Evolutionary conservation across 2,329 filamentous ascomycete genomes (phyloP), one percentile per base, ranked within the genome.

Genomic region (Alternaria brassicae): DNA sequence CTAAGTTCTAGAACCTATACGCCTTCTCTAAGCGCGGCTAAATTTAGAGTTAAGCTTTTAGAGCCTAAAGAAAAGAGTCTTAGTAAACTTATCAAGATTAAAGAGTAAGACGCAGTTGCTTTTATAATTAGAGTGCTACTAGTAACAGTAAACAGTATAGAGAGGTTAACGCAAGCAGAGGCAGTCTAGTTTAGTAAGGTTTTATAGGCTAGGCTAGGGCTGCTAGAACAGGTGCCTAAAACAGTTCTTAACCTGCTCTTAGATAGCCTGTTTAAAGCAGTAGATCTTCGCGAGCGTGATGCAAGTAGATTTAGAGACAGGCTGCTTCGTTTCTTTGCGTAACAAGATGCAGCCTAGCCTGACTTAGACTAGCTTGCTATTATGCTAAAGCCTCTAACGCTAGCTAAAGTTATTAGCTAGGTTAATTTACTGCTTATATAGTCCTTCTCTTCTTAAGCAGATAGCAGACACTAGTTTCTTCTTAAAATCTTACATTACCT

Each of bases 81-180:
- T 40, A 57, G 44, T 23, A 62, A 53, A 13, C 49, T 56, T 2
- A 60, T 62, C 27, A 1, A 54, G 21, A n/a, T 57, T 2, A 62
- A 54, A 62, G 56, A 62, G 60, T 62, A 62, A 41, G 60, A 47
- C 9, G 8, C 1, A 53, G 15, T 42, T 48, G 23, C 23, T 13
- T 41, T 1, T 56, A 13, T 40, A 9, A 32, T 30, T 12, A 3
- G 10, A 47, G 1, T 39, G 17, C 15, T 23, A 30, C 41, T 61
- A n/a, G 53, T 39, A 23, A 1, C 30, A 47, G 25, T 27, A 6
- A 52, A 56, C n/a, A 63, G 61, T 21, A 56, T 63, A 50, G 61
- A 63, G 25, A 6, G 15, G 34, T 25, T 58, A 2, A 61, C 45
- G 19, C 25, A 23, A 28, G 36, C 1, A 1, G 41, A 61, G 59